Evolutionary conservation across 768 basidiomycete genomes (phyloP), one percentile per base, ranked within the genome.

Genomic region (Suillus tomentosus): DNA sequence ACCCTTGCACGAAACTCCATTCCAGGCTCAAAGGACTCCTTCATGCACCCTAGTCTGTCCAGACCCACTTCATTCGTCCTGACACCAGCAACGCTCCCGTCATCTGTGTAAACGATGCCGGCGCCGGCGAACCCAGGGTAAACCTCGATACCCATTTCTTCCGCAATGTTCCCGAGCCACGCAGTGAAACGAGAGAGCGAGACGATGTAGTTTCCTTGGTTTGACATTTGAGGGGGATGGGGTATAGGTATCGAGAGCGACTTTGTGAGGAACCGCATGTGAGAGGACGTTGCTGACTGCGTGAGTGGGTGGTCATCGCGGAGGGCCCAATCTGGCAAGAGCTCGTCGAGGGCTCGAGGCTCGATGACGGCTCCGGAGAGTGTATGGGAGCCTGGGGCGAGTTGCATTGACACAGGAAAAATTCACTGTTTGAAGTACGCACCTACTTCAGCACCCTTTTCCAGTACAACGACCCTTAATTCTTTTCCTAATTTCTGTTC

Each of bases 111-210:
- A 0, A 98, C 83, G 15, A 97, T 75, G 39, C 87, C 84, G 0
- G 96, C 90, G n/a, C 92, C 97, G 0, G 95, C 94, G 70, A 99
- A 99, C 5, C 97, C 96, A 2, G 97, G 92, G 73, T 99, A 99
- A 31, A 99, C 88, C 75, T 99, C 97, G 36, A 97, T 94, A 34
- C 95, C 96, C 37, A 87, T 75, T 48, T 84, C 87, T 67, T 98
- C 96, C 0, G 96, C 96, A 37, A 97, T 84, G 61, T 82, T 77
- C 3, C 87, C 92, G 1, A 99, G 84, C 96, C 96, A 99, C 4
- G 92, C 85, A 0, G 94, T 91, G 66, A 98, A 88, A 40, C 85
- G 87, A 1, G 94, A 95, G 37, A 99, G 86, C 2, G 95, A 96
- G 47, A 92, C 79, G 72, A 99, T 88, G 75, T 94, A 98, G 78